phyloP scores from a whole-genome alignment of 2,329 filamentous ascomycete genomes.

The Paecilomyces sp. region DNA sequence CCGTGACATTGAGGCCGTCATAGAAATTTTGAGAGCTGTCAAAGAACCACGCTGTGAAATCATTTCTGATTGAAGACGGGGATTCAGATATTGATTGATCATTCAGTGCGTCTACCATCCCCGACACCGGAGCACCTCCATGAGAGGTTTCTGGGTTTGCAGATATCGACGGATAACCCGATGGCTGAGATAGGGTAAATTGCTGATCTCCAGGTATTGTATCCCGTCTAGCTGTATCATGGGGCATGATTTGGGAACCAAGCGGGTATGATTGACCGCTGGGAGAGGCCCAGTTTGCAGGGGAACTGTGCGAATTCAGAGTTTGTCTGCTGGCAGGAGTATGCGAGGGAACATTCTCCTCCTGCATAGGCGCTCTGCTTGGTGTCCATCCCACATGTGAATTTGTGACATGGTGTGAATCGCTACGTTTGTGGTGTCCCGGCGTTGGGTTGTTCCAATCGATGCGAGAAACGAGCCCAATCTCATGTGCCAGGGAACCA shows the following conservation, averaged over 20 bases:
- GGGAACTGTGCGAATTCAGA: not conserved
- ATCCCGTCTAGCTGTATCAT: not conserved
- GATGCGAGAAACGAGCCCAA: not conserved
- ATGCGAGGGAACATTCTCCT: not conserved
- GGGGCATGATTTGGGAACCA: not conserved
- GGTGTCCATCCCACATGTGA: not conserved
- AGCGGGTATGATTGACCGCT: not conserved
- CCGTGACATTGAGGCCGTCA: conserved; percentile 40
- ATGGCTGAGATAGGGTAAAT: not conserved
- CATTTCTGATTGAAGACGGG: conserved; percentile 79
- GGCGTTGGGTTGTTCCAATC: not conserved
- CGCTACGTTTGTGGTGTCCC: not conserved
- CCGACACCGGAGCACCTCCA: conserved; percentile 28
- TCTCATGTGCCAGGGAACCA: not conserved
- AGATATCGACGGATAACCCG: not conserved
- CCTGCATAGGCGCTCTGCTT: no score
- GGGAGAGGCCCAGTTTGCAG: not conserved
- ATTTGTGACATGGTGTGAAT: not conserved
- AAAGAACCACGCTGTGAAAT: conserved; percentile 80
- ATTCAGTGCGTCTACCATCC: conserved; percentile 69
- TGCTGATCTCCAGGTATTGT: not conserved
- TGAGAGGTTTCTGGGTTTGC: conserved; percentile 7
- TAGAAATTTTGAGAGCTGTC: conserved; percentile 56
- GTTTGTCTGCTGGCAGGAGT: not conserved
- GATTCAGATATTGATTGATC: conserved; percentile 79